phyloP scores from a whole-genome alignment of 257 asterid genomes.

The Plantago major region DNA sequence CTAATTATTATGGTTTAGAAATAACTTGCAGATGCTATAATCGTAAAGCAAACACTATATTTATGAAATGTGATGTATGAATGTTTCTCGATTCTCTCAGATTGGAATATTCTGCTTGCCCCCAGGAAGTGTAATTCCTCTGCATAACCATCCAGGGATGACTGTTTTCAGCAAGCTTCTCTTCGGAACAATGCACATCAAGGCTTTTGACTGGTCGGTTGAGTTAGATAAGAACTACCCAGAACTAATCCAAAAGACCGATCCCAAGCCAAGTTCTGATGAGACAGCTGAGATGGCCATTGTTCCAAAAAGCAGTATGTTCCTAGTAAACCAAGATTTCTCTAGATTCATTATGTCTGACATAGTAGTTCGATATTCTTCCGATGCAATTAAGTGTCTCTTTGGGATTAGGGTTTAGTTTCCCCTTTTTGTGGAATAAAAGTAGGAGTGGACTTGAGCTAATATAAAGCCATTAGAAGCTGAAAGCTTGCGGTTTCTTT shows the following conservation, averaged over 20 bases:
- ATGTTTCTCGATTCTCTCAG: slow-evolving; percentile 30
- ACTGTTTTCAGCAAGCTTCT: slow-evolving; percentile 89
- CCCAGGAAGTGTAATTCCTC: slow-evolving; percentile 76
- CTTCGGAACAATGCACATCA: slow-evolving; percentile 85
- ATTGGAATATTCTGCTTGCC: slow-evolving; percentile 95
- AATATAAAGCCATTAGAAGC: no score
- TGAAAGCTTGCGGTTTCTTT: no score
- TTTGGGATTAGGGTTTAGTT: background rate
- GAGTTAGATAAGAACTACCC: slow-evolving; percentile 18
- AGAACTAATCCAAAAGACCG: no score
- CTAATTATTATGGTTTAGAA: no score
- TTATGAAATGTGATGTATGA: background rate
- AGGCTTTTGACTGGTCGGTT: slow-evolving; percentile 62
- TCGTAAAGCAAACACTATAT: background rate
- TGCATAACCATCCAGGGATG: slow-evolving; percentile 95
- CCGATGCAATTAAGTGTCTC: background rate
- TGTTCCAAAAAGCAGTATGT: slow-evolving; percentile 46
- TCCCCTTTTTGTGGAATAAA: no score
- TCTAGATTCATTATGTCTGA: background rate
- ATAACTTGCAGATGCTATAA: no score
- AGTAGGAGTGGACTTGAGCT: no score
- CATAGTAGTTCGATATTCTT: background rate
- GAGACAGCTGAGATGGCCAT: slow-evolving; percentile 17
- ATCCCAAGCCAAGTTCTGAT: background rate
- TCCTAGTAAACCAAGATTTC: background rate